Conservation (phyloP, 176 grass and related monocot species). For the Ensete ventricosum region DNA sequence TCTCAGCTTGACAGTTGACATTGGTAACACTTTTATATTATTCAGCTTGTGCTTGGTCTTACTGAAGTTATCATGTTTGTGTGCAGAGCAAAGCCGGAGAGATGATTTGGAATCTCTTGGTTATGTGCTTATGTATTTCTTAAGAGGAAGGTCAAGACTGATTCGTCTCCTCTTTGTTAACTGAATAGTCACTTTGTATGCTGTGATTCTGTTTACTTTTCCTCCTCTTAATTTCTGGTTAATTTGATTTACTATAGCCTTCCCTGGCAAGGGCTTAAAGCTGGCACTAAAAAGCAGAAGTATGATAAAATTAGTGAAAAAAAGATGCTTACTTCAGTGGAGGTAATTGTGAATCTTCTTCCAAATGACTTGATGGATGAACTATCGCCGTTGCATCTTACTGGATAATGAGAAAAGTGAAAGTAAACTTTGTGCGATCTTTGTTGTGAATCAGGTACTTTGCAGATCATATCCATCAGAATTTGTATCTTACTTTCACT, state of each 20-base stretch:
- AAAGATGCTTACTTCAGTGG: conserved; percentile 8
- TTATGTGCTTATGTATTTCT: conserved; percentile 7
- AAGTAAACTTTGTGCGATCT: background rate
- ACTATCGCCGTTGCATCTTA: background rate
- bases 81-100: conserved; percentile 11
- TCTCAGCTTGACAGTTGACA: background rate
- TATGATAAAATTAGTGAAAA: conserved; percentile 20
- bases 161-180: background rate
- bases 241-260: background rate
- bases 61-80: background rate
- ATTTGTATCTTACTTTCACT: conserved; percentile 18
- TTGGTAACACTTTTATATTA: background rate
- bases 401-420: background rate
- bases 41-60: background rate
- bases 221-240: background rate
- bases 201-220: background rate
- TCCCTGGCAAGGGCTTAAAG: conserved; percentile 19
- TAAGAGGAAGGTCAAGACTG: conserved; percentile 3
- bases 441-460: background rate
- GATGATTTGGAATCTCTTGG: conserved; percentile 13
- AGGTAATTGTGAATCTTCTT: background rate
- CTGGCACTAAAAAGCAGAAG: conserved; percentile 16
- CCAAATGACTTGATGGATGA: background rate
- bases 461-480: conserved; percentile 8
- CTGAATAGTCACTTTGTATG: background rate